Percentiles rank a stretch among this genome's conserved stretches.
Evolutionary conservation across 2,329 filamentous ascomycete genomes (phyloP).

Genomic region (Colletotrichum sp.): DNA sequence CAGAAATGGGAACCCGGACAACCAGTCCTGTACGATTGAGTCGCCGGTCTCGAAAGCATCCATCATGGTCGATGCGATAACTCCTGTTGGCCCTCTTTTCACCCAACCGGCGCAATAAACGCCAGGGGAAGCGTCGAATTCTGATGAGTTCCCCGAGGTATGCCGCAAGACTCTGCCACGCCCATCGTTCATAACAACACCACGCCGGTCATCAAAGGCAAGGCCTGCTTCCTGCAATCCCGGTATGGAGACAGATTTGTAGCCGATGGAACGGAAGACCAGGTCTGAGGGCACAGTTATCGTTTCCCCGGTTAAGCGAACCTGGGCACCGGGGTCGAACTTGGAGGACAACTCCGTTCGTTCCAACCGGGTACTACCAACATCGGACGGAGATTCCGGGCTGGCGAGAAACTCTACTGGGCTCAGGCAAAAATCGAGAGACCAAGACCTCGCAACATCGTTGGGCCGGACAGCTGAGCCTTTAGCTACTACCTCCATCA

Average conservation of each 20-base stretch:
- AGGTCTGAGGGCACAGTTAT: conserved; percentile 67
- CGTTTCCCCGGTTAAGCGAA: conserved; percentile 53
- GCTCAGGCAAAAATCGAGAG: conserved; percentile 83
- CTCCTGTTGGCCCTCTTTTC: conserved; percentile 90
- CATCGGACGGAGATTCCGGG: conserved; percentile 44
- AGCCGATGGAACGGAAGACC: conserved; percentile 94
- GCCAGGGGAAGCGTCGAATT: conserved; percentile 62
- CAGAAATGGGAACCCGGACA: conserved; percentile 45
- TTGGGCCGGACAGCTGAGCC: conserved; percentile 62
- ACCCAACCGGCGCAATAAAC: conserved; percentile 97
- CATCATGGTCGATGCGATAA: conserved; percentile 95
- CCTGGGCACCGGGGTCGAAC: conserved; percentile 57
- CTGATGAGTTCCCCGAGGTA: conserved; percentile 35
- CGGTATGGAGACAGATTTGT: conserved; percentile 79
- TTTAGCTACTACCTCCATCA: conserved; percentile 82
- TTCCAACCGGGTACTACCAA: conserved; percentile 74
- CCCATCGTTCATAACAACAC: conserved; percentile 83
- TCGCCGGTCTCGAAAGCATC: conserved; percentile 93
- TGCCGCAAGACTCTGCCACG: conserved; percentile 69
- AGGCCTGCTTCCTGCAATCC: conserved; percentile 78
- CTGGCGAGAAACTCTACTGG: conserved; percentile 71
- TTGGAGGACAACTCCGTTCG: conserved; percentile 60
- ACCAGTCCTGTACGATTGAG: conserved; percentile 81
- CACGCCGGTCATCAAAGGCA: conserved; percentile 75
- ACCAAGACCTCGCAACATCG: conserved; percentile 73